phyloP scores from a whole-genome alignment of 2,329 filamentous ascomycete genomes.

The Blastomyces emzantsi region DNA sequence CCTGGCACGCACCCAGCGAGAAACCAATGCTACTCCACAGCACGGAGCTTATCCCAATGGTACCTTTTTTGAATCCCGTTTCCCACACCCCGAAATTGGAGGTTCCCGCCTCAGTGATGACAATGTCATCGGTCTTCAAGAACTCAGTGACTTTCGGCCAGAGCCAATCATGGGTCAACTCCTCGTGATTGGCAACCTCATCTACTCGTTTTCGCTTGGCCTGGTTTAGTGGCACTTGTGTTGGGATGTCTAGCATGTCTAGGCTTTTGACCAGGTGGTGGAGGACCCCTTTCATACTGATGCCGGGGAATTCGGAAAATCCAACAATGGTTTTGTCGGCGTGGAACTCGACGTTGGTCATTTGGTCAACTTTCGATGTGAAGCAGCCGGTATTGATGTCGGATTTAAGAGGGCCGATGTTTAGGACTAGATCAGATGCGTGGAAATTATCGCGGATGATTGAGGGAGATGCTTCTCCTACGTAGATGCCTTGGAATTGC shows the following conservation, averaged over 20 bases:
- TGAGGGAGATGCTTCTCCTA: constrained; percentile 63
- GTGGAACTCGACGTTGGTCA: constrained; percentile 77
- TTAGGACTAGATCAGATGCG: constrained; percentile 35
- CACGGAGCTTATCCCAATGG: constrained; percentile 72
- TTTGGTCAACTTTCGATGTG: constrained; percentile 68
- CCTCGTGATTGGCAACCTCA: constrained; percentile 30
- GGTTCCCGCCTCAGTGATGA: constrained; percentile 82
- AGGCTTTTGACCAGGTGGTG: constrained; percentile 57
- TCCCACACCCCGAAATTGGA: constrained; percentile 84
- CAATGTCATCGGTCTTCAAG: constrained; percentile 61
- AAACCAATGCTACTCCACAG: constrained; percentile 63
- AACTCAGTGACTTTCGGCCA: constrained; percentile 70
- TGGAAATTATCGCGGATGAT: constrained; percentile 34
- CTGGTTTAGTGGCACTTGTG: constrained; percentile 43
- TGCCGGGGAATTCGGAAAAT: constrained; percentile 66
- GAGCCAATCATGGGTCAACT: constrained; percentile 48
- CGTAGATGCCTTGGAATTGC: constrained; percentile 79
- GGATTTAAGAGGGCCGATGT: constrained; percentile 38
- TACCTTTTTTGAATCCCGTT: constrained; percentile 65
- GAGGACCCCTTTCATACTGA: constrained; percentile 69
- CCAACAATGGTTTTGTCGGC: constrained; percentile 62
- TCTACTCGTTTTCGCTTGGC: constrained; percentile 47
- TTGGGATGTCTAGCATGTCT: constrained; percentile 47
- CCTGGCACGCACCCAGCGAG: constrained; percentile 53
- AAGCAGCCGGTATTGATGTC: constrained; percentile 57